Conservation (phyloP, 805 yeast genomes). For the Scheffersomyces coipomensis region DNA sequence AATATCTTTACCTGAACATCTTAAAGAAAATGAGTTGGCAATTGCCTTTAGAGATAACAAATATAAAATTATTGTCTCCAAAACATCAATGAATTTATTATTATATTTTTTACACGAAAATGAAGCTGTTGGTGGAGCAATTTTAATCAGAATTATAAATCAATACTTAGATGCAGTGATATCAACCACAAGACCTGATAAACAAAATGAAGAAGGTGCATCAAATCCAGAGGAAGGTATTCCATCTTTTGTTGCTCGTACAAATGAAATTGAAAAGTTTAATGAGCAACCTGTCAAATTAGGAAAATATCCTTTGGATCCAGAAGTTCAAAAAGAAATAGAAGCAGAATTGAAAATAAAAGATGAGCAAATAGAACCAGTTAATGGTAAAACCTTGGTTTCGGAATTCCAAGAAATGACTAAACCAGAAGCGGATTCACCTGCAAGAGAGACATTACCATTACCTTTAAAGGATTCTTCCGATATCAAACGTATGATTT, state of each 20-base stretch:
- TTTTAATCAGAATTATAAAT: conserved; percentile 81
- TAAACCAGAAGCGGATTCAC: conserved; percentile 61
- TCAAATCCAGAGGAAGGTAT: conserved; percentile 53
- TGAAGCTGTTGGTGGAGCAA: conserved; percentile 88
- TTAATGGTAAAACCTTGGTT: conserved; percentile 34
- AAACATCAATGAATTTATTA: conserved; percentile 80
- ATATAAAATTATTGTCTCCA: conserved; percentile 72
- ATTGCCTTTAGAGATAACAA: conserved; percentile 69
- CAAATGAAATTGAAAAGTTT: conserved; percentile 54
- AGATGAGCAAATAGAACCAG: conserved; percentile 52
- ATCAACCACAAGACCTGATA: conserved; percentile 39
- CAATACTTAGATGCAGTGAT: conserved; percentile 67
- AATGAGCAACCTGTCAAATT: conserved; percentile 74
- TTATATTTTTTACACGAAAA: conserved; percentile 87
- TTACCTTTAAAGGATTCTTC: conserved; percentile 78
- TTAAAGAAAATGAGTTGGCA: conserved; percentile 80
- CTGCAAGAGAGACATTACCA: conserved; percentile 74
- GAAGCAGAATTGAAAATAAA: conserved; percentile 78
- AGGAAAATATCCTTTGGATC: conserved; percentile 83
- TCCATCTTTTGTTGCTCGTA: conserved; percentile 41
- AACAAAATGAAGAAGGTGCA: conserved; percentile 43
- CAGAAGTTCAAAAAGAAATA: conserved; percentile 80
- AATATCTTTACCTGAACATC: conserved; percentile 74
- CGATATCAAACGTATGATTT: conserved; percentile 78
- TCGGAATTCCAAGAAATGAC: conserved; percentile 45